These are phyloP conservation scores for Fusarium sororula DNA, from an alignment of 2,329 filamentous ascomycete genomes.

Conservation along the genomic window DNA sequence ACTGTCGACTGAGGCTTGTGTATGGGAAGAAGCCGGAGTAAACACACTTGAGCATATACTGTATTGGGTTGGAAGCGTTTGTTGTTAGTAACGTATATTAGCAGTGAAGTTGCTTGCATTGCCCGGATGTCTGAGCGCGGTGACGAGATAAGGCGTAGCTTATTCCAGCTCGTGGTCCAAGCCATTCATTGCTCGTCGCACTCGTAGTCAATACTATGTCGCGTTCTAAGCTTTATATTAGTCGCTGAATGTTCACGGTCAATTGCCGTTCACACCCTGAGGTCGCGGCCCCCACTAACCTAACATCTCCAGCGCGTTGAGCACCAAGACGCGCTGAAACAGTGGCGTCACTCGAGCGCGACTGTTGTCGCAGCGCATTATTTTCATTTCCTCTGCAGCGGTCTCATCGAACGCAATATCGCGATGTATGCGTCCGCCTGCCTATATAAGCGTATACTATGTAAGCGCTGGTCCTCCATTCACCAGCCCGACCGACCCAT, in stretches of 20 bases:
- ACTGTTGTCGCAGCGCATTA: neutral
- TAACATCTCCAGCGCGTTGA: neutral
- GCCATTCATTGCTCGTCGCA: accelerated
- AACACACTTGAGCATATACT: neutral
- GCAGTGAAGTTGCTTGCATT: neutral
- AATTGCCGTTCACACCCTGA: neutral
- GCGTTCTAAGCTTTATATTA: neutral
- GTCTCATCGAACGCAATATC: too few relatives aligned
- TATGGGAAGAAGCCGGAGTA: conserved; percentile 15
- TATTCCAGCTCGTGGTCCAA: accelerated
- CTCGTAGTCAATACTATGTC: too few relatives aligned
- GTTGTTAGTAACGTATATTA: neutral
- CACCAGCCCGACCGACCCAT: too few relatives aligned
- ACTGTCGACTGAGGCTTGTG: conserved; percentile 10
- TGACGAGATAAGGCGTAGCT: neutral
- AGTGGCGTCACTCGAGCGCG: neutral
- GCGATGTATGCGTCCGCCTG: too few relatives aligned
- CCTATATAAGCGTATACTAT: too few relatives aligned
- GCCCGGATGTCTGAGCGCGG: neutral
- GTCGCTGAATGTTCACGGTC: neutral
- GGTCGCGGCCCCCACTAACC: neutral
- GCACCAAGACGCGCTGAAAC: neutral
- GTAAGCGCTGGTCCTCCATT: too few relatives aligned
- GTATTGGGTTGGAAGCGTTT: neutral
- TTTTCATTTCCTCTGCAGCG: neutral